Evolutionary conservation across 768 basidiomycete genomes (phyloP).

Genomic region (Neoboletus magnificus): DNA sequence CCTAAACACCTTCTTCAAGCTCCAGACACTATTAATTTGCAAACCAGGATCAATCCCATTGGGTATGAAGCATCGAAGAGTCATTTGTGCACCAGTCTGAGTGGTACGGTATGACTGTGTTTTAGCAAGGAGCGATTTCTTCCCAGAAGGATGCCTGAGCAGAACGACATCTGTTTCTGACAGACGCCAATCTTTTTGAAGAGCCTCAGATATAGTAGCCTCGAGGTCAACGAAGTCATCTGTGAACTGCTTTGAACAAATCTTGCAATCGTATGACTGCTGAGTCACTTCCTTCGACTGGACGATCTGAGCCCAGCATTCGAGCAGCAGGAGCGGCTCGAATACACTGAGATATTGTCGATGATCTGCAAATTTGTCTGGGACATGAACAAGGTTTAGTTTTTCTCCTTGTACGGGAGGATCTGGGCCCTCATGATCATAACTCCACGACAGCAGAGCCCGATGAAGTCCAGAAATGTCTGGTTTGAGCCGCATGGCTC

Average conservation of each 20-base stretch:
- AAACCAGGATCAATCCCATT: conserved; percentile 56
- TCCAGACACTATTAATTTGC: conserved; percentile 65
- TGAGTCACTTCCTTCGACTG: conserved; percentile 69
- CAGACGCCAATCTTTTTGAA: conserved; percentile 71
- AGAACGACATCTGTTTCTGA: conserved; percentile 86
- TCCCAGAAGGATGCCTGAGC: conserved; percentile 54
- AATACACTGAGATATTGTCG: conserved; percentile 71
- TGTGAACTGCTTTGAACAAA: conserved; percentile 65
- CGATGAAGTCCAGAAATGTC: conserved; percentile 79
- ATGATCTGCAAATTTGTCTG: conserved; percentile 61
- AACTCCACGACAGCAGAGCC: conserved; percentile 82
- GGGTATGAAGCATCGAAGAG: conserved; percentile 52
- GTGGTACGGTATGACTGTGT: conserved; percentile 45
- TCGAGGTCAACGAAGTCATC: conserved; percentile 87
- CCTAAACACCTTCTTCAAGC: conserved; percentile 79
- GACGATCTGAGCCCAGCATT: conserved; percentile 86
- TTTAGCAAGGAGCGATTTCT: conserved; percentile 68
- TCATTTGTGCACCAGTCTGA: conserved; percentile 50
- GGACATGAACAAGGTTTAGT: conserved; percentile 44
- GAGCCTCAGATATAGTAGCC: conserved; percentile 50
- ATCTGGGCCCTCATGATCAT: conserved; percentile 58
- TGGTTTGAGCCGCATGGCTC: conserved; percentile 71
- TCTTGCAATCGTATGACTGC: conserved; percentile 55
- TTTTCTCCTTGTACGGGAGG: conserved; percentile 51
- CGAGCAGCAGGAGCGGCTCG: conserved; percentile 80